A percentile compares a stretch with the other conserved stretches of the same genome.
These are phyloP conservation scores for Firmiana major DNA, from an alignment of 345 rosid species.

Conservation along the genomic window DNA sequence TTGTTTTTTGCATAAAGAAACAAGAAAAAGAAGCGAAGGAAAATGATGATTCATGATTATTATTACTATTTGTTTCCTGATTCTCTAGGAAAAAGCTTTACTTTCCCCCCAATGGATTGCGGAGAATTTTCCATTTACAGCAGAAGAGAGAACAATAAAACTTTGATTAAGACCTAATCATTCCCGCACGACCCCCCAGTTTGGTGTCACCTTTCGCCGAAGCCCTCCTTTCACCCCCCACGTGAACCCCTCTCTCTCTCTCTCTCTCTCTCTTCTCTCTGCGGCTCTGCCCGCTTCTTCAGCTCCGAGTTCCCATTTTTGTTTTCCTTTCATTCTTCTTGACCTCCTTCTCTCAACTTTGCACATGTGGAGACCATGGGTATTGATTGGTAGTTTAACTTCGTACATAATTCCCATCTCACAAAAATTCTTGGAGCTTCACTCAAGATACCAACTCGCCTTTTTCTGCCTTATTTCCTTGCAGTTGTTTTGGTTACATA, in stretches of 20 bases:
- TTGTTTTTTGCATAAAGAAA: background rate
- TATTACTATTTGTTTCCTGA: background rate
- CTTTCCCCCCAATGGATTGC: constrained; percentile 15
- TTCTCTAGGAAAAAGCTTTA: constrained; percentile 9
- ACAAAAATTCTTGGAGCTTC: constrained; percentile 17
- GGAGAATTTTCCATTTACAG: constrained; percentile 25
- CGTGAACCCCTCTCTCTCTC: constrained; percentile 19
- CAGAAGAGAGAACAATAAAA: constrained; percentile 9
- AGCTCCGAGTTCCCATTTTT: background rate
- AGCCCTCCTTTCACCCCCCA: constrained; percentile 2
- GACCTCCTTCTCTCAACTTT: background rate
- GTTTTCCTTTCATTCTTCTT: background rate
- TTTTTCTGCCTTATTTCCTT: background rate
- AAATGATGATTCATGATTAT: constrained; percentile 21
- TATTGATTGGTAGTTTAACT: background rate
- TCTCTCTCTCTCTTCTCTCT: too few species aligned
- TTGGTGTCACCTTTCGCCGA: constrained; percentile 24
- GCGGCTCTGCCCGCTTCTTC: background rate
- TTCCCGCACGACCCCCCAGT: constrained; percentile 34
- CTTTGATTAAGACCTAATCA: constrained; percentile 46
- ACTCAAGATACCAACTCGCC: background rate
- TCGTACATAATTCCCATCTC: background rate
- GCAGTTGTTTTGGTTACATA: background rate
- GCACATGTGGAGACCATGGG: background rate
- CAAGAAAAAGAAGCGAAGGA: background rate